These are phyloP conservation scores for Bryoglossum gracile DNA, from an alignment of 495 filamentous ascomycete genomes.

Conservation along the genomic window DNA sequence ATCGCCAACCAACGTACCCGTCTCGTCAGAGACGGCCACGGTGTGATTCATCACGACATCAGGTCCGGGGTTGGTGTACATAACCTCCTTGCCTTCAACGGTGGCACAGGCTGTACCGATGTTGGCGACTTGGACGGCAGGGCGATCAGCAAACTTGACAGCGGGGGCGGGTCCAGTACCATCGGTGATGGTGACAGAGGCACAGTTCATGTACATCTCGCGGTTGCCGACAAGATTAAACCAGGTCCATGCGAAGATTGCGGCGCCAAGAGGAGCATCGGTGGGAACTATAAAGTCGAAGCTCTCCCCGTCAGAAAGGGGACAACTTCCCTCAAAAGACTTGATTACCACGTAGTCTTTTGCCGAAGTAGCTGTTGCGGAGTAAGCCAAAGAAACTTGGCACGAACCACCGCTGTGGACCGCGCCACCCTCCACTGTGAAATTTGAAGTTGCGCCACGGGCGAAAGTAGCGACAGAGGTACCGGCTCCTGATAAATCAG, in stretches of 20 bases:
- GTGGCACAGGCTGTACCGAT: conserved; percentile 34
- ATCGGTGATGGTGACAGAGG: conserved; percentile 42
- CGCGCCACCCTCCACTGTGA: conserved; percentile 50
- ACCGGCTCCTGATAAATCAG: conserved; percentile 20
- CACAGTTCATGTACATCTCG: conserved; percentile 63
- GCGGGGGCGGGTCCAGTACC: conserved; percentile 22
- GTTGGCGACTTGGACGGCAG: conserved; percentile 47
- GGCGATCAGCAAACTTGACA: conserved; percentile 27
- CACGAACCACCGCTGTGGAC: conserved; percentile 57
- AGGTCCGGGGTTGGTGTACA: conserved; percentile 65
- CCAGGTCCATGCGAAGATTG: conserved; percentile 55
- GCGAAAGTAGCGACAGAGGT: conserved; percentile 39
- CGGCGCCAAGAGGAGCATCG: conserved; percentile 40
- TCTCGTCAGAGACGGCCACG: background rate
- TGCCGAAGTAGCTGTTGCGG: conserved; percentile 35
- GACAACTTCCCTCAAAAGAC: background rate
- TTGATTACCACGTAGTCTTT: background rate
- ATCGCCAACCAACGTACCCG: background rate
- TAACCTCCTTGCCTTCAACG: conserved; percentile 37
- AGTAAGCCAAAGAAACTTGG: conserved; percentile 49
- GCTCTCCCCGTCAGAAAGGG: background rate
- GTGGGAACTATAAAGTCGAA: background rate
- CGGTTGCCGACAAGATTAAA: conserved; percentile 59
- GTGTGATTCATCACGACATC: conserved; percentile 23
- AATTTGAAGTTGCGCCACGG: conserved; percentile 49